Evolutionary conservation across 2,329 filamentous ascomycete species (phyloP).

Genomic region (Venturia pyrina): DNA sequence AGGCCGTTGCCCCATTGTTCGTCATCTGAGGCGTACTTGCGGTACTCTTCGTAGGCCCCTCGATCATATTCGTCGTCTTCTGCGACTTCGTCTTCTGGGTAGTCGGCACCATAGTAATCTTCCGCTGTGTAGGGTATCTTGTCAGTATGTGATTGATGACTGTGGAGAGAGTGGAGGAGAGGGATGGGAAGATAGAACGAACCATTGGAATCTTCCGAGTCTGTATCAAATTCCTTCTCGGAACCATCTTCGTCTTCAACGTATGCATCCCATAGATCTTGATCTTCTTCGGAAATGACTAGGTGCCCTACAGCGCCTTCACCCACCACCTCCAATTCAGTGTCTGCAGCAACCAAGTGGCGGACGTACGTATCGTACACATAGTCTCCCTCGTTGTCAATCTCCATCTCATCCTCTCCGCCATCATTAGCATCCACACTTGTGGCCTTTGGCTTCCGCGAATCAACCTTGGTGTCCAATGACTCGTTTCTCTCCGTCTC

Average conservation of each 20-base stretch:
- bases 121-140: conserved; percentile 40
- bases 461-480: conserved; percentile 16
- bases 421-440: conserved; percentile 15
- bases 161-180: background rate
- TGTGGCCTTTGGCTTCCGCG: conserved; percentile 16
- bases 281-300: conserved; percentile 40
- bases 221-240: conserved; percentile 44
- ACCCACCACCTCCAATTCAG: conserved; percentile 26
- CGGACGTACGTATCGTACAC: conserved; percentile 55
- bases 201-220: conserved; percentile 55
- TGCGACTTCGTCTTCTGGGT: conserved; percentile 69
- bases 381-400: conserved; percentile 40
- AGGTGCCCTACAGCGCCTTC: conserved; percentile 34
- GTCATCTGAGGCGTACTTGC: conserved; percentile 7
- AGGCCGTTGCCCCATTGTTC: conserved; percentile 7
- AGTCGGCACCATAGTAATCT: conserved; percentile 69
- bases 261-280: conserved; percentile 48
- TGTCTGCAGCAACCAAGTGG: conserved; percentile 25
- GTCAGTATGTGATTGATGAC: background rate
- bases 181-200: conserved; percentile 14
- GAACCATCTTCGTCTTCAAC: conserved; percentile 43
- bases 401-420: conserved; percentile 31
- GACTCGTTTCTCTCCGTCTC: background rate
- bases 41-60: conserved; percentile 29
- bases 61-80: conserved; percentile 56